Conservation (phyloP, 1,139 yeast species). For the Pichia sp. region DNA sequence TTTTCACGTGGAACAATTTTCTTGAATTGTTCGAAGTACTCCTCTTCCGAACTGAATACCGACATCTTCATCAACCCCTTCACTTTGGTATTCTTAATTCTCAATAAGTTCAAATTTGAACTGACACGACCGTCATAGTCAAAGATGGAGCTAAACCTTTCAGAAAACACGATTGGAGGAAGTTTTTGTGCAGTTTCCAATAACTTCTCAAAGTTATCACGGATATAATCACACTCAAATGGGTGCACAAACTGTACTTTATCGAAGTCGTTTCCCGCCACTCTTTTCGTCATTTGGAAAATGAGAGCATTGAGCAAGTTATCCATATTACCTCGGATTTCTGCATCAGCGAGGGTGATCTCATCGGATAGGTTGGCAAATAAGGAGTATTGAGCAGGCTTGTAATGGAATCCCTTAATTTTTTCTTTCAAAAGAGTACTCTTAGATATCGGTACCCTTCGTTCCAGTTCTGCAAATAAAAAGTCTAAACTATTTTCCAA, state of each 20-base stretch:
- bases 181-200: conserved; percentile 5
- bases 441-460: conserved; percentile 1
- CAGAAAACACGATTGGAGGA: conserved; percentile 16
- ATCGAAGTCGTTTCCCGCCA: conserved; percentile 13
- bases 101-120: conserved; percentile 1
- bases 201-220: conserved; percentile 12
- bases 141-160: conserved; percentile 10
- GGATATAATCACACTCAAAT: conserved; percentile 19
- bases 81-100: conserved; percentile 13
- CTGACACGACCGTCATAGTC: conserved; percentile 4
- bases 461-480: conserved; percentile 10
- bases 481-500: conserved; percentile 14
- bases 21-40: conserved; percentile 16
- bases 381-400: conserved; percentile 14
- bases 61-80: conserved; percentile 10
- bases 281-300: conserved; percentile 15
- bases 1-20: conserved; percentile 14
- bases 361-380: conserved; percentile 6
- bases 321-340: conserved; percentile 2
- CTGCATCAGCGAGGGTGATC: conserved; percentile 1
- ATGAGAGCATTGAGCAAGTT: conserved; percentile 15
- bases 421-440: conserved; percentile 7
- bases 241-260: conserved; percentile 18
- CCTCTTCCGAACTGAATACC: conserved; percentile 16
- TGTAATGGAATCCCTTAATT: conserved; percentile 13